Conservation (phyloP, 441 rosid genomes). For the Pelargonium exstipulatum region DNA sequence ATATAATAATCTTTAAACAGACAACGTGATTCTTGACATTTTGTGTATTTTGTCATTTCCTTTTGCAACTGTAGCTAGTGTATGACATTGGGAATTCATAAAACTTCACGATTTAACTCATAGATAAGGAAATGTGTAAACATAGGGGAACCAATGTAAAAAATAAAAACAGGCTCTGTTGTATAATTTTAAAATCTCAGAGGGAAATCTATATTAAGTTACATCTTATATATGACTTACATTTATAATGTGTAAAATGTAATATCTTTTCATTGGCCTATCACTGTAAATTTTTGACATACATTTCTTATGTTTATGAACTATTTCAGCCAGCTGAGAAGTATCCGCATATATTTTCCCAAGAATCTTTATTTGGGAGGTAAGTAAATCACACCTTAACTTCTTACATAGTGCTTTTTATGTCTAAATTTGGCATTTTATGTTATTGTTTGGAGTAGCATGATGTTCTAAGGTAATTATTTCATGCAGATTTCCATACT, state of each 20-base stretch:
- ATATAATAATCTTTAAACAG: neutral
- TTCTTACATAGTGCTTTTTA: neutral
- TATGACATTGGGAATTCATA: no score
- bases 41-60: no score
- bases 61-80: no score
- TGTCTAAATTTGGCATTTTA: no score
- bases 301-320: neutral
- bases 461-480: neutral
- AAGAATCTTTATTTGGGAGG: slow-evolving; percentile 5
- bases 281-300: neutral
- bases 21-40: neutral
- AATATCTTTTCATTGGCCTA: neutral
- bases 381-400: neutral
- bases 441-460: no score
- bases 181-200: neutral
- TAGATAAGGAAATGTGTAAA: no score
- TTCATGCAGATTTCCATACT: neutral
- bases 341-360: neutral
- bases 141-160: neutral
- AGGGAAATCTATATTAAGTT: no score
- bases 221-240: neutral
- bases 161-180: neutral
- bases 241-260: no score
- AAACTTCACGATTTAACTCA: no score
- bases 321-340: slow-evolving; percentile 3